Conservation (phyloP, 768 basidiomycete genomes). For the Heimioporus sp. region DNA sequence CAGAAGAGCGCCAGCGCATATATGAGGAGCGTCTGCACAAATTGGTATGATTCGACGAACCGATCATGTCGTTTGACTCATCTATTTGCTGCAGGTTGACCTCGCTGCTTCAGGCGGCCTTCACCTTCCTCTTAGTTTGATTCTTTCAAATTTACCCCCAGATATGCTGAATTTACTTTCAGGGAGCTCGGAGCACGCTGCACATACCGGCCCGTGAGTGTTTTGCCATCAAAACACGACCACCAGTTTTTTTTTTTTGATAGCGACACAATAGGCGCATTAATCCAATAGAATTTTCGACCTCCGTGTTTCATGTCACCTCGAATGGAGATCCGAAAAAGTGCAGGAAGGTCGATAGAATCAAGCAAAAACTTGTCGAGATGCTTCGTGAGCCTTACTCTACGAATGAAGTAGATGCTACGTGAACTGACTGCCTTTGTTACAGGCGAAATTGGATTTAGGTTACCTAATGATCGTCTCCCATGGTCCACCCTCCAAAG, state of each 20-base stretch:
- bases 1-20: not conserved
- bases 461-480: not conserved
- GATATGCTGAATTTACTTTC: not conserved
- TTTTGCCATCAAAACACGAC: not conserved
- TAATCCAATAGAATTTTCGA: not conserved
- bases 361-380: not conserved
- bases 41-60: not conserved
- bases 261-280: too few relatives aligned
- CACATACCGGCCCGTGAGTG: too few relatives aligned
- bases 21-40: not conserved
- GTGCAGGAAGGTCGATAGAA: not conserved
- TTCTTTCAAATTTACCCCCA: not conserved
- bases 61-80: not conserved
- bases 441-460: not conserved
- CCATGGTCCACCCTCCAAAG: conserved; percentile 1
- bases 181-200: not conserved
- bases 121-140: too few relatives aligned
- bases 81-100: not conserved
- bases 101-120: not conserved
- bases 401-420: not conserved
- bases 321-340: not conserved
- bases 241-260: not conserved
- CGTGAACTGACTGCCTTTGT: too few relatives aligned
- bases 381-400: not conserved
- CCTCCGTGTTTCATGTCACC: not conserved